Base-by-base conservation (phyloP, 2,329 filamentous ascomycete genomes). In the Fusarium sp. region DNA sequence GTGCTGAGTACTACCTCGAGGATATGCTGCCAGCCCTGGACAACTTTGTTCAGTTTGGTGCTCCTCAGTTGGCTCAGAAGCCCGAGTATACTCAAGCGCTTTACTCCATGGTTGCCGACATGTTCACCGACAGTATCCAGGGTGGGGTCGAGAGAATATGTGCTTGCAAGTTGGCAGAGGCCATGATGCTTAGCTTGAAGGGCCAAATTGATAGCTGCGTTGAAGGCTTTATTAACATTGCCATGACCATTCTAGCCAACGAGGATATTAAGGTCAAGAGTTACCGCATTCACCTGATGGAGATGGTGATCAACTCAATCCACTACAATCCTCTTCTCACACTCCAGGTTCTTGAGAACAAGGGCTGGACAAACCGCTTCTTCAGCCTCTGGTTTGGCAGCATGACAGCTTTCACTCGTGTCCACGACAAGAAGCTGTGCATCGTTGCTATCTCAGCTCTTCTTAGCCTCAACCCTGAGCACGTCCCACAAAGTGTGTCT, bases 391-490 rank as follows among this genome's bases (percentile, higher is more conserved):
- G 96, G 96, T 99, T 99, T 81, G 93, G 93, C 44, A 97, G 91
- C 82, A 99, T 99, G 83, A 92, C 97, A 68, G 91, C 89, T 76
- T 98, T 99, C 83, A 92, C 90, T 55, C 89, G 96, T 44, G 96
- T 99, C 4, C 96, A 99, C 79, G 96, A 99, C 84, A 99, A 99
- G 88, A 99, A 98, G 85, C 86, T 99, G 27, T 98, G 94, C 68
- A 98, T 99, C 75, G 93, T 94, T 20, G 95, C 94, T 48, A 98
- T 99, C 74, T 91, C 93, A 63, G 88, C 94, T 8, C 88, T 99
- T 13, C 88, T 99, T 54, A 92, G 90, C 47, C 83, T 99, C 62
- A 89, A 88, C 67, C 90, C 91, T 13, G 90, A 93, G 56, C 92
- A 97, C 76, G 92, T 99, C 10, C 96, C 96, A 1, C 84, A 88